Evolutionary conservation across 371 early-diverging fungal genomes (phyloP), one percentile per base, ranked within the genome.

Genomic region (Circinella umbellata): DNA sequence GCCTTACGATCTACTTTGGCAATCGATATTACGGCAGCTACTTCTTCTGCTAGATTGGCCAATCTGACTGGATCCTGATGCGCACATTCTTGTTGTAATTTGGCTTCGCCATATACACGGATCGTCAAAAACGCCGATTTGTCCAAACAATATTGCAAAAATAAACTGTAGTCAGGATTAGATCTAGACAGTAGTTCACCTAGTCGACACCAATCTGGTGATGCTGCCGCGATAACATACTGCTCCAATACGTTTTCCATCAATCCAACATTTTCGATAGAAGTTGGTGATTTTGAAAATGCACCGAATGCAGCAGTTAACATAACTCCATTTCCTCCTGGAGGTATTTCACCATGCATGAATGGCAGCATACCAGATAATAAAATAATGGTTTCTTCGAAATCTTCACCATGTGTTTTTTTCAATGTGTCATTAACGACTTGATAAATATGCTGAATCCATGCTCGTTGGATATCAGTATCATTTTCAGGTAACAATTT

Each of bases 1-100:
- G 63, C 17, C 36, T 68, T 68, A 4, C 63, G 69, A 11, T 49
- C 20, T 13, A 46, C 36, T 39, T 59, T 66, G 9, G 67, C 60
- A 48, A 73, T 69, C 10, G 73, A 73, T 20, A 73, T 55, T 20
- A 73, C 61, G 14, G 73, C 73, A 7, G 70, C 73, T 20, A 67
- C 60, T 38, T 73, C 73, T 61, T 73, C 73, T 4, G 69, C 70
- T 15, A 67, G 20, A 35, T 66, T 60, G 6, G 64, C 72, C n/a
- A 54, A 53, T n/a, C n/a, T 4, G 38, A 27, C 36, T 62, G 47
- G n/a, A 10, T 57, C 15, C 54, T 57, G 18, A 15, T 48, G 27
- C 0, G 57, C 57, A 57, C 57, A 57, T 34, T 57, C 57, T 57
- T 57, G 57, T n/a, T 57, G 57, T 34, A 57, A n/a, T 18, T 48